These are phyloP conservation scores for Podospora pseudopauciseta DNA, from an alignment of 495 filamentous ascomycete species.

Conservation along the genomic window DNA sequence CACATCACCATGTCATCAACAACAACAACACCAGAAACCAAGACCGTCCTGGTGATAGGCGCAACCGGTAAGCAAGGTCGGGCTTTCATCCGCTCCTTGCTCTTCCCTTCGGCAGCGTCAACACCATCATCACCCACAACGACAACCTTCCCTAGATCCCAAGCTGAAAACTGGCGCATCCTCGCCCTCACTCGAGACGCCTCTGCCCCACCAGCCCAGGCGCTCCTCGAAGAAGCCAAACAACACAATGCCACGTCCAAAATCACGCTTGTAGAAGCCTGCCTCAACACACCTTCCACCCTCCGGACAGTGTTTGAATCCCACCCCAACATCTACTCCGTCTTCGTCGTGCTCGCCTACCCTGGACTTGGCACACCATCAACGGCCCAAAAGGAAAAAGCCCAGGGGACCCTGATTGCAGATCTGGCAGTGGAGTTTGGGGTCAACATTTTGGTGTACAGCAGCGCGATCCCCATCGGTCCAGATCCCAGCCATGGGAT, in stretches of 20 bases:
- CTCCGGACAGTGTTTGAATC: conserved; percentile 31
- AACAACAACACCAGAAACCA: conserved; percentile 4
- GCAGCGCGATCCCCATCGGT: conserved; percentile 24
- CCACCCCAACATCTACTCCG: conserved; percentile 30
- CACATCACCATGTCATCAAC: not conserved
- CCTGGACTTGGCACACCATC: conserved; percentile 26
- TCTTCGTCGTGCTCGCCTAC: conserved; percentile 35
- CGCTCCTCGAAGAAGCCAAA: conserved; percentile 16
- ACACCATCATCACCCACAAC: not conserved
- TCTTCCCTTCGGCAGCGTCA: conserved; percentile 9
- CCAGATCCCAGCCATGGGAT: conserved; percentile 18
- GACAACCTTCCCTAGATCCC: not conserved
- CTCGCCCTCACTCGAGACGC: conserved; percentile 36
- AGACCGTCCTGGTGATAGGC: conserved; percentile 36
- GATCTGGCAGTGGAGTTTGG: conserved; percentile 29
- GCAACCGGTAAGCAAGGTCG: conserved; percentile 43
- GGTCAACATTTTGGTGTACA: conserved; percentile 31
- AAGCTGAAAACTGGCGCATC: conserved; percentile 25
- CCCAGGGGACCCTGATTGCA: conserved; percentile 31
- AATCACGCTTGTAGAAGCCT: conserved; percentile 34
- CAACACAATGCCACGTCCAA: conserved; percentile 12
- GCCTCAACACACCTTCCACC: conserved; percentile 26
- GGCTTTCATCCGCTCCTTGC: conserved; percentile 33
- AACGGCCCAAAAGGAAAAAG: conserved; percentile 24
- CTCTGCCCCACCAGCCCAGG: conserved; percentile 19